Base-by-base conservation (phyloP, 75 land plant genomes). In the Isoetes taiwanensis region DNA sequence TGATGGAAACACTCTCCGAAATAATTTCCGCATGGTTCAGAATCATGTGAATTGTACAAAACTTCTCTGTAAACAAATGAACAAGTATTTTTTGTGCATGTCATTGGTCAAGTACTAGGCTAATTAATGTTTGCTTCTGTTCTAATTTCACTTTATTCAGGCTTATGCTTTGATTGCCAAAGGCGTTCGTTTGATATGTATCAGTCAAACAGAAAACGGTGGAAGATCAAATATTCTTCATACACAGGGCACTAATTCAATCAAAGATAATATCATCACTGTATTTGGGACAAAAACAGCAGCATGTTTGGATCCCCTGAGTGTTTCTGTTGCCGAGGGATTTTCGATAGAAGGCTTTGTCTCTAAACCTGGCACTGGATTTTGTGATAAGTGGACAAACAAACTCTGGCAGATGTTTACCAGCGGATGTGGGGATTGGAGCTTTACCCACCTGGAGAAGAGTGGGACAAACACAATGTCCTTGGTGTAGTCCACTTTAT, bases 141-240 rank as follows among this genome's bases (percentile, higher is more conserved):
- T n/a, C n/a, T n/a, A n/a, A n/a, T n/a, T n/a, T n/a, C n/a, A n/a
- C n/a, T n/a, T n/a, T n/a, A n/a, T n/a, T 43, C 80, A 89, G 96
- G 97, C 88, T 12, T 90, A 90, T 72, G 97, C 97, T 14, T 57
- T 90, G 55, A 90, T 90, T 63, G 72, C 88, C 34, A 83, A 72
- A 74, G 81, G 81, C 25, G 88, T 90, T 26, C 74, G 94, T 26
- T 52, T 90, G 1, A 72, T 90, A 26, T 90, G 97, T 76, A 83
- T 73, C 34, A 87, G 83, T 52, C 65, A 71, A 34, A 62, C 75
- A 32, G 88, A 82, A 1, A 83, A 78, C 55, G 78, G 70, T 71
- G 34, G 54, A 30, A 80, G 75, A 34, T 73, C 79, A 43, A 66
- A 73, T 30, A 69, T 83, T 24, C 56, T 90, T 24, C 86, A 72